phyloP scores from a whole-genome alignment of 2,329 filamentous ascomycete genomes.

The Colletotrichum simmondsii region DNA sequence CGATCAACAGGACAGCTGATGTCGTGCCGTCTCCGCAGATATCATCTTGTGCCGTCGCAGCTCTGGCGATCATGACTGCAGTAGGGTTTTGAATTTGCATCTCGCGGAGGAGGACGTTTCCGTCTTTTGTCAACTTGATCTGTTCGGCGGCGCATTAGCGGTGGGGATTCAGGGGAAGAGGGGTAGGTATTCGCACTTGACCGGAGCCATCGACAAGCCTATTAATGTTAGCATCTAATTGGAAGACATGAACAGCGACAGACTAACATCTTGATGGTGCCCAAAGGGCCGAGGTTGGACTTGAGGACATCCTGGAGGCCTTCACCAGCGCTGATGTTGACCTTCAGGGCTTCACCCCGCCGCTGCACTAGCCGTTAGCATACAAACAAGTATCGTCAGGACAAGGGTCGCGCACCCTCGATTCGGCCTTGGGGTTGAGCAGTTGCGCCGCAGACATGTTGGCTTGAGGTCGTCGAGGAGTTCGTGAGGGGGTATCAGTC shows the following conservation, averaged over 20 bases:
- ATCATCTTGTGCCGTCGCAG: slow-evolving; percentile 97
- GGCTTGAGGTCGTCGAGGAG: slow-evolving; percentile 32
- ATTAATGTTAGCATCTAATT: slow-evolving; percentile 39
- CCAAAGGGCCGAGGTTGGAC: slow-evolving; percentile 93
- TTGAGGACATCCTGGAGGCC: slow-evolving; percentile 94
- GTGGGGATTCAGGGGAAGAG: slow-evolving; percentile 16
- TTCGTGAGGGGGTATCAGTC: slow-evolving; percentile 31
- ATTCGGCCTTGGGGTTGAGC: slow-evolving; percentile 98
- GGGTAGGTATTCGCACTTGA: slow-evolving; percentile 60
- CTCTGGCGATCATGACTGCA: slow-evolving; percentile 84
- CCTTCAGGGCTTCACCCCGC: slow-evolving; percentile 93
- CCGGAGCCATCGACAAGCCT: slow-evolving; percentile 78
- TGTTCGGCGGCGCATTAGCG: slow-evolving; percentile 47
- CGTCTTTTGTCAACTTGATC: slow-evolving; percentile 99
- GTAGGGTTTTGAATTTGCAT: slow-evolving; percentile 99
- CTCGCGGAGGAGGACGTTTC: slow-evolving; percentile 83
- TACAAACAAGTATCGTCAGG: slow-evolving; percentile 48
- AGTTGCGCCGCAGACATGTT: slow-evolving; percentile 96
- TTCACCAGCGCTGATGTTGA: slow-evolving; percentile 97
- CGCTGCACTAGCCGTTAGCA: slow-evolving; percentile 67
- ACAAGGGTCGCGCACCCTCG: slow-evolving; percentile 73
- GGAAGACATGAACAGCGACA: neutral
- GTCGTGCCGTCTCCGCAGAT: slow-evolving; percentile 99
- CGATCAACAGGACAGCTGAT: slow-evolving; percentile 93
- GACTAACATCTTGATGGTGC: slow-evolving; percentile 92